Evolutionary conservation across 139 green algal species (phyloP), one percentile per base, ranked within the genome.

Genomic region (Auxenochlorella pyrenoidosa): DNA sequence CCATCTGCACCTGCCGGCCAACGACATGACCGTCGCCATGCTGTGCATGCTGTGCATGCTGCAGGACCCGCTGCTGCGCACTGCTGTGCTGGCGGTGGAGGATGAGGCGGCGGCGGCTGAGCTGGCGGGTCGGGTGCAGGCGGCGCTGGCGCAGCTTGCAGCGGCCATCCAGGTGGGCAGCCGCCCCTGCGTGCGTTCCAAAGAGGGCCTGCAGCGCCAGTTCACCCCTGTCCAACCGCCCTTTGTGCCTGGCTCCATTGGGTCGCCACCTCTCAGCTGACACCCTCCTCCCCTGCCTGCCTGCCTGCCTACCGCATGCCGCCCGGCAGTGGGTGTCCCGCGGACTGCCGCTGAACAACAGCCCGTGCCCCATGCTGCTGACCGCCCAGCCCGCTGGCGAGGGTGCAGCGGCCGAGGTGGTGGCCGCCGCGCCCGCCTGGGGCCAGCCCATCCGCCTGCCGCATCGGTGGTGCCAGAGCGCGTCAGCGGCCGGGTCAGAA

Each of bases 41-140:
- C 54, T 24, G 13, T 22, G 15, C 54, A 22, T 63, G 54, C 54
- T 63, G 12, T 63, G 54, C 54, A 24, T 13, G 16, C 12, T 65
- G 75, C 76, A 82, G 76, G 76, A 82, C 76, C 76, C 44, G 32
- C 19, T 66, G 47, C 34, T 28, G n/a, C 76, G 76, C 32, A 63
- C 76, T 18, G 59, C 40, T n/a, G 21, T 58, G 47, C 76, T 82
- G 47, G 36, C 24, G 40, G 30, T 82, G 76, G 16, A 26, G 6
- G n/a, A 66, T 18, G 76, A 82, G 43, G 76, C 44, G 51, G 76
- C 76, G 2, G 76, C 76, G 30, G 34, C 26, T 3, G 76, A 82
- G 76, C 76, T 82, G 76, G 19, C 5, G 3, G 76, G 44, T 5
- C 32, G 8, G 30, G 30, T 82, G 2, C 47, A 41, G 47, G 28